Base-by-base conservation (phyloP, 768 basidiomycete species). In the Russula sp. region DNA sequence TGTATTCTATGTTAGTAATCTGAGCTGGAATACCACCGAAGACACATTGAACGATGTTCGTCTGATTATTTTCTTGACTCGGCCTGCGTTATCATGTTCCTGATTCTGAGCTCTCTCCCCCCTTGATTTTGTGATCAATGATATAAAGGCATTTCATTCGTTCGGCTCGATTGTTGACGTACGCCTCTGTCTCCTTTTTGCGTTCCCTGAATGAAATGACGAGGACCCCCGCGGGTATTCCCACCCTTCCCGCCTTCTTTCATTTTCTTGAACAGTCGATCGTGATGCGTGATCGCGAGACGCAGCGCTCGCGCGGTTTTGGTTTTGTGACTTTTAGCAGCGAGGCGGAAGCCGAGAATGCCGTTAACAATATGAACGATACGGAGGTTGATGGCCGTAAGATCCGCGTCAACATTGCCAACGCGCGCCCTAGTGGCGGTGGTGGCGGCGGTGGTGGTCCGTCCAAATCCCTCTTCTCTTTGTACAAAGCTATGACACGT, bases 231-330 rank as follows among this genome's bases (percentile, higher is more conserved):
- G 11, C 4, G 34, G 34, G 52, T 24, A 42, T 18, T 61, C 34
- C 14, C 5, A 0, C 20, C 28, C 5, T 22, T 1, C 22, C 28
- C 5, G 36, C 36, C 10, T 34, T 32, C 32, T 32, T 34, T 34
- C 10, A 34, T 34, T 1, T 54, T 48, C 26, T 49, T 63, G 70
- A 71, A 62, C 55, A 97, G 93, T 90, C 90, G 71, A 94, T 96
- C 79, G 94, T 96, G 76, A 96, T 96, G 94, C 90, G 92, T 80
- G 95, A 98, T 79, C 92, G 94, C 74, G 96, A 97, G 74, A 98
- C 96, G 69, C 91, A 92, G 65, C 92, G 95, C 73, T 96, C 93
- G 68, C 89, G 95, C 74, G 95, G 95, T 73, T 98, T 98, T 76
- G 95, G 95, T 67, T 98, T 98, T 78, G 94, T 98, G 66, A 94